Evolutionary conservation across 176 grass and related monocot species (phyloP).

Genomic region (Miscanthus lutarioriparius): DNA sequence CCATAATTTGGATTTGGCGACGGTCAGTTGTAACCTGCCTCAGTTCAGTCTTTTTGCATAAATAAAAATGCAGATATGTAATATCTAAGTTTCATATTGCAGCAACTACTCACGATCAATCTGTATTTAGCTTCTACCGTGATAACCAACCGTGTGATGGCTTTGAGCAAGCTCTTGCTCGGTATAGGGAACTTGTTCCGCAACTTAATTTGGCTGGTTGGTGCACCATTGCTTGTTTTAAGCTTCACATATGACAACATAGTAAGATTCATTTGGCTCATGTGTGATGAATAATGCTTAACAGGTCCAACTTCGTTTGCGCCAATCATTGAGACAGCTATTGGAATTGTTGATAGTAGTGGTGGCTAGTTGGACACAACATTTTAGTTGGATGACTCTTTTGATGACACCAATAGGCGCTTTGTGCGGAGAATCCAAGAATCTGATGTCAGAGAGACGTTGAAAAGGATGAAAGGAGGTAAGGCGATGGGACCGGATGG

Average conservation of each 20-base stretch:
- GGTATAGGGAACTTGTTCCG: constrained; percentile 74
- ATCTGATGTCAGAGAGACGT: too few species aligned
- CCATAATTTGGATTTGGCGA: constrained; percentile 82
- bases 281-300: background rate
- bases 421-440: too few species aligned
- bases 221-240: constrained; percentile 13
- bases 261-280: constrained; percentile 9
- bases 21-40: constrained; percentile 43
- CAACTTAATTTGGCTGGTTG: constrained; percentile 61
- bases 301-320: constrained; percentile 84
- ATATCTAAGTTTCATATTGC: constrained; percentile 16
- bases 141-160: constrained; percentile 68
- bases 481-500: too few species aligned
- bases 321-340: constrained; percentile 76
- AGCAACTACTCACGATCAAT: constrained; percentile 79
- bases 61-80: background rate
- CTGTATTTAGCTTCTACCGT: constrained; percentile 72
- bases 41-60: background rate
- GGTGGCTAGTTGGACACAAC: too few species aligned
- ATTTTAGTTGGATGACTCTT: too few species aligned
- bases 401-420: too few species aligned
- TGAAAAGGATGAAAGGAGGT: too few species aligned
- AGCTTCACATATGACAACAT: background rate
- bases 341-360: constrained; percentile 74
- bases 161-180: constrained; percentile 64